Conservation (phyloP, 2,329 filamentous ascomycete genomes). For the Trichoderma aggressivum region DNA sequence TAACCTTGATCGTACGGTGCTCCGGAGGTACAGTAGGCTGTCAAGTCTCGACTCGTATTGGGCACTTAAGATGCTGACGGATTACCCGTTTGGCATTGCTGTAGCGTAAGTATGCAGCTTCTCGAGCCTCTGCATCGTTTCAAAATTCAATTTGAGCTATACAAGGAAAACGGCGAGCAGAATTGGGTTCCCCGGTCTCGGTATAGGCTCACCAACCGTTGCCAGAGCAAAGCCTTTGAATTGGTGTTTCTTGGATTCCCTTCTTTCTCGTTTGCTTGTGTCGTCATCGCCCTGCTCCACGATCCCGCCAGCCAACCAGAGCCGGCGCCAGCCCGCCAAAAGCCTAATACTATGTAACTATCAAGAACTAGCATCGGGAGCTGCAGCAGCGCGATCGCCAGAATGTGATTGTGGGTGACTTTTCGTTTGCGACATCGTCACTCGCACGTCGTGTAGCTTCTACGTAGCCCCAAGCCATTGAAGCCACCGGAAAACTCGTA, state of each 20-base stretch:
- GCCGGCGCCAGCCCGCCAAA: background rate
- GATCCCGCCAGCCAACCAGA: background rate
- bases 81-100: background rate
- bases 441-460: background rate
- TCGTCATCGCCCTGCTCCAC: slow-evolving; percentile 23
- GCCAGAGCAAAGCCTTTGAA: background rate
- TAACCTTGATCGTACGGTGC: background rate
- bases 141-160: background rate
- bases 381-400: background rate
- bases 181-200: background rate
- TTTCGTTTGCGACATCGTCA: background rate
- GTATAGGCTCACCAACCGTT: background rate
- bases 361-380: slow-evolving; percentile 8
- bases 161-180: background rate
- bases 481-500: background rate
- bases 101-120: background rate
- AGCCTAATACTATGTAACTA: no score
- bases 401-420: background rate
- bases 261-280: slow-evolving; percentile 5
- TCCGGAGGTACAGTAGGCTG: background rate
- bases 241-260: background rate
- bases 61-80: background rate
- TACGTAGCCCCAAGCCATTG: background rate
- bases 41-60: background rate
- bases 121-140: background rate